Conservation (phyloP, 208 protist species). For the Leishmania lainsoni region DNA sequence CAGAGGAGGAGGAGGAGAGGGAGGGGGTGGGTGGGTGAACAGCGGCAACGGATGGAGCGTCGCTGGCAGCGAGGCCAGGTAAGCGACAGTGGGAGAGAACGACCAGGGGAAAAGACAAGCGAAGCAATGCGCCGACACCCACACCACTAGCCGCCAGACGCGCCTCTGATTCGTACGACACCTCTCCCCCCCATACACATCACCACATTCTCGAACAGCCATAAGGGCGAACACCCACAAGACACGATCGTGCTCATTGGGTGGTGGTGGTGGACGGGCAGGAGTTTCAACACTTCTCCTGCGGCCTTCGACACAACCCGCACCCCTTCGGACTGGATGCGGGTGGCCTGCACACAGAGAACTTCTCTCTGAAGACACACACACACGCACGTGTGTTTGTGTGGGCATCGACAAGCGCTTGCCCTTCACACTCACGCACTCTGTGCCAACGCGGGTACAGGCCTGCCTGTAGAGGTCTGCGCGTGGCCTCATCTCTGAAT, state of each 20-base stretch:
- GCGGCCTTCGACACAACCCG: background rate
- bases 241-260: background rate
- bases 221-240: background rate
- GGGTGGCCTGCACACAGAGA: background rate
- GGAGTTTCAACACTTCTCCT: conserved; percentile 6
- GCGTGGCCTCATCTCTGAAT: conserved; percentile 11
- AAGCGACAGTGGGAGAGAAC: background rate
- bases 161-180: too few species aligned
- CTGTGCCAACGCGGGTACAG: too few species aligned
- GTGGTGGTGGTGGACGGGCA: background rate
- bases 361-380: background rate
- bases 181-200: too few species aligned
- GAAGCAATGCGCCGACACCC: background rate
- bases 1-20: too few species aligned
- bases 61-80: background rate
- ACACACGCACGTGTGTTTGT: background rate
- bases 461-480: background rate
- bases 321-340: background rate
- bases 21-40: too few species aligned
- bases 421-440: too few species aligned
- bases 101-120: background rate
- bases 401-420: background rate
- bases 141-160: too few species aligned
- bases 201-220: too few species aligned
- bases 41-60: background rate